Evolutionary conservation across 805 yeast genomes (phyloP), one percentile per base, ranked within the genome.

Genomic region (Blastobotrys chiropterorum): DNA sequence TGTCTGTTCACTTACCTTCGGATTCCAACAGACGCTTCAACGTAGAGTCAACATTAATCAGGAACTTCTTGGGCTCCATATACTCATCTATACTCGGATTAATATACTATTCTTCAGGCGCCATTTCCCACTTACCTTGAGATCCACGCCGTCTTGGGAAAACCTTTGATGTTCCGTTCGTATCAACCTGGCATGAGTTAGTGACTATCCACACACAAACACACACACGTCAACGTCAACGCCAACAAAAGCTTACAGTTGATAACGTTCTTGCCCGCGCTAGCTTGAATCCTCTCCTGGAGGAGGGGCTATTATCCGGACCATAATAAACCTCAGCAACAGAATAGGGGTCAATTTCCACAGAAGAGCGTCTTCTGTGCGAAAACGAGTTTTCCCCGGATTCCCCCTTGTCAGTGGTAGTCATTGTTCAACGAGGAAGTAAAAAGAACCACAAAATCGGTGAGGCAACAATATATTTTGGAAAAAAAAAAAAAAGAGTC

Each of bases 1-100:
- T 19, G 20, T 21, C 41, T 20, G 26, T 21, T 15, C 38, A 16
- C 55, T 13, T 34, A 48, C 55, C 54, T 65, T 90, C 96, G 58
- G 78, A 80, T 30, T 74, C 77, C 52, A 90, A 71, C 44, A 90
- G 73, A 56, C 85, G 84, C 6, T 78, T 70, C 48, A 90, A 71
- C 1, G 96, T 87, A 31, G 76, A 67, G 60, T 87, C 85, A 21
- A 90, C 86, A 65, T 89, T 85, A 54, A 90, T 86, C 62, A 84
- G 81, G 63, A 86, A 87, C 62, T 77, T 72, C 57, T 76, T 74
- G 2, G 68, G 68, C 8, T 47, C 60, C 47, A 53, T n/a, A 8
- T 44, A 38, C 19, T 59, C 59, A 38, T 21, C 56, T 17, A 8
- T 38, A 26, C 26, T n/a, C n/a, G n/a, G n/a, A n/a, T 30, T 31